These are phyloP conservation scores for Blastobotrys illinoisensis DNA, from an alignment of 1,139 yeast species.

Conservation along the genomic window DNA sequence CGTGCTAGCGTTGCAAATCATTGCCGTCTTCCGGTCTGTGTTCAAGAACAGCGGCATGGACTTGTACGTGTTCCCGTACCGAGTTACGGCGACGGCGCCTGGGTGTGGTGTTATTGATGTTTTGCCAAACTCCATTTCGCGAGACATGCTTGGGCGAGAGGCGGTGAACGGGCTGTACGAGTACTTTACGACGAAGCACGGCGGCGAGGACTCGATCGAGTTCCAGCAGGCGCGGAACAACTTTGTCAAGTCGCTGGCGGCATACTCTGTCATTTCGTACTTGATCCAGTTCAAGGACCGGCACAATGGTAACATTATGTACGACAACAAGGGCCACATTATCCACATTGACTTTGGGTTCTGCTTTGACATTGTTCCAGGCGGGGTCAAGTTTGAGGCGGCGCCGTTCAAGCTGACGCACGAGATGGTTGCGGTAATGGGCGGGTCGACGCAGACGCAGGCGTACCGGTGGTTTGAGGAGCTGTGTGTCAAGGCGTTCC, in stretches of 20 bases:
- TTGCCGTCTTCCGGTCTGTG: slow-evolving; percentile 84
- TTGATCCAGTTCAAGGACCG: slow-evolving; percentile 93
- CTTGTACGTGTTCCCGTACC: slow-evolving; percentile 82
- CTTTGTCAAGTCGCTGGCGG: slow-evolving; percentile 90
- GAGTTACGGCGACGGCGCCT: slow-evolving; percentile 98
- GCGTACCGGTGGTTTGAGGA: slow-evolving; percentile 95
- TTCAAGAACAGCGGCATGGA: slow-evolving; percentile 88
- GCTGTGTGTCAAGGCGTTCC: slow-evolving; percentile 84
- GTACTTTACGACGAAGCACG: slow-evolving; percentile 86
- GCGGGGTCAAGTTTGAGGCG: slow-evolving; percentile 95
- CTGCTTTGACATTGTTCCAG: slow-evolving; percentile 98
- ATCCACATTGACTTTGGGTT: slow-evolving; percentile 97
- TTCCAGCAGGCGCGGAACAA: slow-evolving; percentile 89
- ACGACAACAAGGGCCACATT: slow-evolving; percentile 90
- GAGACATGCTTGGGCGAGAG: slow-evolving; percentile 98
- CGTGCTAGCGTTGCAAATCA: slow-evolving; percentile 85
- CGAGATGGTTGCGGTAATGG: slow-evolving; percentile 95
- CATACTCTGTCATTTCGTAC: slow-evolving; percentile 89
- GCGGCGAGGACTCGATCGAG: slow-evolving; percentile 84
- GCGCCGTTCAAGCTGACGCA: slow-evolving; percentile 95
- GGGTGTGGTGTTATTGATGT: slow-evolving; percentile 99
- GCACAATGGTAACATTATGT: slow-evolving; percentile 98
- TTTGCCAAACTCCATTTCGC: slow-evolving; percentile 85
- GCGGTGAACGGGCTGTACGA: slow-evolving; percentile 97
- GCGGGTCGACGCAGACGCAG: slow-evolving; percentile 79